Evolutionary conservation across 2,329 filamentous ascomycete species (phyloP).

Genomic region (Scopulariopsis brevicaulis): DNA sequence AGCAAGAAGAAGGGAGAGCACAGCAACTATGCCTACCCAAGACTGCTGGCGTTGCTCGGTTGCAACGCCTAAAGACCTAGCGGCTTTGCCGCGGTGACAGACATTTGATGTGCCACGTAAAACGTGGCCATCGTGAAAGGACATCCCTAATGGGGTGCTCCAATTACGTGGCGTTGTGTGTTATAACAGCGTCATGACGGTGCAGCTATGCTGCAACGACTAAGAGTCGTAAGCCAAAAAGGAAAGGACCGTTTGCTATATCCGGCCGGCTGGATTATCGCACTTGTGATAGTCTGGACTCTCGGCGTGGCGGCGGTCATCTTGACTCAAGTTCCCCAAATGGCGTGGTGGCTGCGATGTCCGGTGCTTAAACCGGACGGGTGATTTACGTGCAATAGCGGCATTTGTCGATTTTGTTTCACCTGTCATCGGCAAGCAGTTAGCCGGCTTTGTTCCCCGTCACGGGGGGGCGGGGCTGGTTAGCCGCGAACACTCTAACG

Average conservation of each 20-base stretch:
- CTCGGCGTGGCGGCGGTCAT: background rate
- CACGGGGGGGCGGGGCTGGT: background rate
- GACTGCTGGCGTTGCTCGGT: background rate
- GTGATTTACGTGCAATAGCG: background rate
- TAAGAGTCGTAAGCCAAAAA: no score
- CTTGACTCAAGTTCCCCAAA: background rate
- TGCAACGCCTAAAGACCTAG: background rate
- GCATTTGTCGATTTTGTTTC: background rate
- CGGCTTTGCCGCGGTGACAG: background rate
- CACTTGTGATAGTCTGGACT: background rate
- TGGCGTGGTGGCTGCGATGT: background rate
- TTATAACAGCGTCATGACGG: background rate
- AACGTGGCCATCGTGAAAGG: background rate
- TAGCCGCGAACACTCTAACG: constrained; percentile 7
- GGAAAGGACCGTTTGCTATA: background rate
- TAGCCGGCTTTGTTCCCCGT: background rate
- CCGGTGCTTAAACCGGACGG: background rate
- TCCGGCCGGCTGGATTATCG: no score
- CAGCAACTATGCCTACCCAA: background rate
- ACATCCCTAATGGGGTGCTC: background rate
- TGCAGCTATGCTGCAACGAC: background rate
- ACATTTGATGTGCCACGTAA: background rate
- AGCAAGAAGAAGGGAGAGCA: background rate
- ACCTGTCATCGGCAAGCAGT: background rate
- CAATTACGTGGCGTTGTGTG: background rate